Conservation (phyloP, 495 filamentous ascomycete species). For the Aspergillus cristatus region DNA sequence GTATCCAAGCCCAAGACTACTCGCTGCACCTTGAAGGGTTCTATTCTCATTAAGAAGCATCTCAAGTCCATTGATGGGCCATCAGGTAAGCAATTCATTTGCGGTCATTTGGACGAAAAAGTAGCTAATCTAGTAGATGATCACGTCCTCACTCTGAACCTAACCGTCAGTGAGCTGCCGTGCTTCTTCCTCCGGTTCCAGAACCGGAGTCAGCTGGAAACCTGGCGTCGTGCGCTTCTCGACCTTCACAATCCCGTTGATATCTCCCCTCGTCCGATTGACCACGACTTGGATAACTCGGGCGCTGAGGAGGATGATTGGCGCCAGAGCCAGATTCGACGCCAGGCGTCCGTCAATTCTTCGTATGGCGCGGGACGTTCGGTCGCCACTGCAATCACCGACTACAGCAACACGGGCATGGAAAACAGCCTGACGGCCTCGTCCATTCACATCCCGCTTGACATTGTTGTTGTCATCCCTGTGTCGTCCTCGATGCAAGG, state of each 20-base stretch:
- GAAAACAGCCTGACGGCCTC: slow-evolving; percentile 42
- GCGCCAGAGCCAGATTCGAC: slow-evolving; percentile 56
- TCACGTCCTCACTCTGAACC: slow-evolving; percentile 76
- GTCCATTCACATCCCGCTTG: slow-evolving; percentile 81
- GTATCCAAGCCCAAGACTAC: slow-evolving; percentile 51
- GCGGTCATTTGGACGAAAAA: slow-evolving; percentile 2
- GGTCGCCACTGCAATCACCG: slow-evolving; percentile 36
- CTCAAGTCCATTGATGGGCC: slow-evolving; percentile 77
- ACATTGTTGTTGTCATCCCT: slow-evolving; percentile 94
- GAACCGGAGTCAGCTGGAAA: slow-evolving; percentile 73
- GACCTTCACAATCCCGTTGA: slow-evolving; percentile 61
- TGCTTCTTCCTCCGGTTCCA: slow-evolving; percentile 93
- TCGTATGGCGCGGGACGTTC: slow-evolving; percentile 60
- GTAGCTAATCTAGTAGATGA: slow-evolving; percentile 46
- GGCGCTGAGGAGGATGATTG: slow-evolving; percentile 93
- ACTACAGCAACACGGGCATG: slow-evolving; percentile 57
- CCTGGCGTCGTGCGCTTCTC: slow-evolving; percentile 81
- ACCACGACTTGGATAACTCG: slow-evolving; percentile 70
- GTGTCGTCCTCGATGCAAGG: slow-evolving; percentile 99
- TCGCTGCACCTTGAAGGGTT: slow-evolving; percentile 89
- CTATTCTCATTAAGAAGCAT: slow-evolving; percentile 97
- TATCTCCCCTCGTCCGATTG: slow-evolving; percentile 51
- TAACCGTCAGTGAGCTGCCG: slow-evolving; percentile 91
- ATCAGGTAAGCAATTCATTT: slow-evolving; percentile 29
- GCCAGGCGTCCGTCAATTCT: slow-evolving; percentile 80